A percentile compares a stretch with the other conserved stretches of the same genome.
These are phyloP conservation scores for Botrytis galanthina DNA, from an alignment of 2,329 filamentous ascomycete species.

Conservation along the genomic window DNA sequence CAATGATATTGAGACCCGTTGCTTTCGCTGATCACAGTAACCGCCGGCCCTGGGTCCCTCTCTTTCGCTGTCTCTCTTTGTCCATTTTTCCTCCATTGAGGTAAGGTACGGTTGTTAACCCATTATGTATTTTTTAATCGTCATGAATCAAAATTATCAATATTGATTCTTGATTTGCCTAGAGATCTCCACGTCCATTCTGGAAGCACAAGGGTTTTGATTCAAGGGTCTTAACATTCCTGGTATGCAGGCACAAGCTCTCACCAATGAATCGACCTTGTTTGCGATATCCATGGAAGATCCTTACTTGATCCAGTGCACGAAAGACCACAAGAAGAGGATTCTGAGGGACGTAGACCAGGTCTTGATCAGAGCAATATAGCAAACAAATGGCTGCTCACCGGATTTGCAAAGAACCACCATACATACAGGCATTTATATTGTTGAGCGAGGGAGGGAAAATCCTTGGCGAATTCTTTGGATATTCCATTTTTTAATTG, in stretches of 20 bases:
- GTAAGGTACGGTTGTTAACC: conserved; percentile 9
- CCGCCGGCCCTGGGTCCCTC: background rate
- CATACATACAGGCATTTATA: conserved; percentile 5
- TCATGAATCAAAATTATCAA: conserved; percentile 15
- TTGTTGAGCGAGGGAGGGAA: background rate
- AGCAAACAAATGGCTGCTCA: background rate
- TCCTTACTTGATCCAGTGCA: conserved; percentile 15
- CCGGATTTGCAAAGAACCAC: background rate
- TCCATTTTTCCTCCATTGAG: background rate
- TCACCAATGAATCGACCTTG: conserved; percentile 14
- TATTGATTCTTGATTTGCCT: conserved; percentile 19
- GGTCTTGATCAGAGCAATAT: conserved; percentile 12
- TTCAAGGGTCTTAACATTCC: conserved; percentile 1
- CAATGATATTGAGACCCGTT: conserved; percentile 15
- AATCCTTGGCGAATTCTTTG: background rate
- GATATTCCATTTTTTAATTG: background rate
- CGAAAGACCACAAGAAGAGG: background rate
- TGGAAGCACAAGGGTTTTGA: conserved; percentile 12
- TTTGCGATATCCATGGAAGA: conserved; percentile 7
- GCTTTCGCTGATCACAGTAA: conserved; percentile 12
- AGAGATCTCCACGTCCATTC: conserved; percentile 16
- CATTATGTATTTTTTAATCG: conserved; percentile 1
- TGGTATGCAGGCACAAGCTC: background rate
- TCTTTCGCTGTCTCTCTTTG: conserved; percentile 5
- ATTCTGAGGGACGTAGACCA: background rate